phyloP scores from a whole-genome alignment of 768 basidiomycete genomes.

The Astraeus odoratus region DNA sequence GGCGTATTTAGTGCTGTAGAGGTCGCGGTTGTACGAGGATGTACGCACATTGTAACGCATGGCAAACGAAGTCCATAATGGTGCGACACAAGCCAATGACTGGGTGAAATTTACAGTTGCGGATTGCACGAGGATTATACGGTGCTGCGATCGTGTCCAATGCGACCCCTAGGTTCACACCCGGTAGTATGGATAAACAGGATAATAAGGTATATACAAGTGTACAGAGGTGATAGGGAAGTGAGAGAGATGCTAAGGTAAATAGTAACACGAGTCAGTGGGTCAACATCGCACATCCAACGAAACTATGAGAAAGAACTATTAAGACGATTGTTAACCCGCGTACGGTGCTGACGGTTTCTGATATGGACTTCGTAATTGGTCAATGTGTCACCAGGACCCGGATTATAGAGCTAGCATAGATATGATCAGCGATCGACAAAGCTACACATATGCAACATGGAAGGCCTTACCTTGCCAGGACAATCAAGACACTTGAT shows the following conservation, averaged over 20 bases:
- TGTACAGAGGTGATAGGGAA: slow-evolving; percentile 14
- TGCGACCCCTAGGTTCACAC: no score
- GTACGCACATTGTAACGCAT: no score
- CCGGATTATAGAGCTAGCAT: slow-evolving; percentile 78
- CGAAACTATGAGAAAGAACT: slow-evolving; percentile 13
- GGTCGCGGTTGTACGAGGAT: no score
- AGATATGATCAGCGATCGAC: slow-evolving; percentile 3
- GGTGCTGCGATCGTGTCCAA: no score
- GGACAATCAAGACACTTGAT: slow-evolving; percentile 90
- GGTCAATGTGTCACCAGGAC: slow-evolving; percentile 75
- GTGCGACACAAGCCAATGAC: no score
- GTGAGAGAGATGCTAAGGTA: slow-evolving; percentile 16
- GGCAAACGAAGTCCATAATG: no score
- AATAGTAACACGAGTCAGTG: slow-evolving; percentile 1
- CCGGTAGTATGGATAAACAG: slow-evolving; percentile 24
- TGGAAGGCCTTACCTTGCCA: slow-evolving; percentile 64
- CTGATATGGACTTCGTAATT: slow-evolving; percentile 94
- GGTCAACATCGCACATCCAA: slow-evolving; percentile 7
- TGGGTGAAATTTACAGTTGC: neutral
- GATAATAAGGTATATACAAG: slow-evolving; percentile 31
- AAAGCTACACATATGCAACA: neutral
- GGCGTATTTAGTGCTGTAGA: no score
- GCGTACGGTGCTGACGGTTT: slow-evolving; percentile 73
- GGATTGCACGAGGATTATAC: no score
- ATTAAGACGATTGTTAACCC: slow-evolving; percentile 53